Conservation (phyloP, 164 flowering plant species). For the Santalum album region DNA sequence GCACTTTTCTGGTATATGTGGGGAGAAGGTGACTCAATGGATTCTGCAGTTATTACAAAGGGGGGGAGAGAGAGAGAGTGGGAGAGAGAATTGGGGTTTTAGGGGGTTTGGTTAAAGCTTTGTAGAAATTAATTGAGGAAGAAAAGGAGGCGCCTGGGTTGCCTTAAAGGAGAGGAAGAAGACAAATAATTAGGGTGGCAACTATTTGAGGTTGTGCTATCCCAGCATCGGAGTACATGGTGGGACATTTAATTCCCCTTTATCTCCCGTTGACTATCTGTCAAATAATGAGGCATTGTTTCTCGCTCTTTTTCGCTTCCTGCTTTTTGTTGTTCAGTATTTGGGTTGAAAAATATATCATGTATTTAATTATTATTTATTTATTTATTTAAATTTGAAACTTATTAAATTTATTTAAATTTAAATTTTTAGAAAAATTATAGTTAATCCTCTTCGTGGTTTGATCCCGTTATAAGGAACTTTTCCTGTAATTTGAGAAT, state of each 20-base stretch:
- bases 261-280: slow-evolving; percentile 10
- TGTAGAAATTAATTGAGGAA: background rate
- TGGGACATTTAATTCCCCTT: slow-evolving; percentile 1
- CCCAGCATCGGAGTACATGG: background rate
- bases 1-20: slow-evolving; percentile 2
- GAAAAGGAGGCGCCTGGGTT: background rate
- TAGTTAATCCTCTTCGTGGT: no score
- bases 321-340: no score
- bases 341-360: no score
- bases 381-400: no score
- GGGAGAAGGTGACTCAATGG: slow-evolving; percentile 3
- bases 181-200: background rate
- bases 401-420: no score
- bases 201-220: slow-evolving; percentile 7
- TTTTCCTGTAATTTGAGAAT: no score
- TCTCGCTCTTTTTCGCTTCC: background rate
- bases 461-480: no score
- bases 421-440: no score
- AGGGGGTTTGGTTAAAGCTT: slow-evolving; percentile 7
- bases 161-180: background rate
- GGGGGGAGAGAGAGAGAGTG: slow-evolving; percentile 10
- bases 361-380: no score
- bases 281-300: slow-evolving; percentile 10
- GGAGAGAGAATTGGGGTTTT: slow-evolving; percentile 12
- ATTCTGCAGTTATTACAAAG: slow-evolving; percentile 22